phyloP scores from a whole-genome alignment of 306 rosid species.

The Dalbergia cochinchinensis region DNA sequence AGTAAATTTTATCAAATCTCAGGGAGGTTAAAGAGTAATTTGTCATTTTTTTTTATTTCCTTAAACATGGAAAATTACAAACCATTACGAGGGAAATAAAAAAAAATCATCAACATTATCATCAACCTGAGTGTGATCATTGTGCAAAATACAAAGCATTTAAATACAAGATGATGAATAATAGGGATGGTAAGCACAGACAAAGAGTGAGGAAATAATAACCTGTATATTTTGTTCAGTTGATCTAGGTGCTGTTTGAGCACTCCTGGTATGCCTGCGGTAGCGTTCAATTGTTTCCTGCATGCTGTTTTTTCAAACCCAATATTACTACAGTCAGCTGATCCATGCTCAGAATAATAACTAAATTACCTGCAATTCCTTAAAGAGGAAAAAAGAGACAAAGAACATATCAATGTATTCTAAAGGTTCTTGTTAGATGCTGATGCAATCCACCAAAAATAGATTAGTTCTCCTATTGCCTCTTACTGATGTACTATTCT shows the following conservation, averaged over 20 bases:
- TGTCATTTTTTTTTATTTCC: no score
- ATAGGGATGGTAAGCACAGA: background rate
- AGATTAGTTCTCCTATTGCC: no score
- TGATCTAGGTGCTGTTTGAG: constrained; percentile 51
- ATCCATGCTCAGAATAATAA: background rate
- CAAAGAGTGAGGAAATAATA: background rate
- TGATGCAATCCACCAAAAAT: no score
- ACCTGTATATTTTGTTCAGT: constrained; percentile 73
- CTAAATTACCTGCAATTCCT: background rate
- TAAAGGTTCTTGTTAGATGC: no score
- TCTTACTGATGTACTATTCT: no score
- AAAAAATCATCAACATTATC: background rate
- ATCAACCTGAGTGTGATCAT: background rate
- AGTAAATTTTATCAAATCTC: no score
- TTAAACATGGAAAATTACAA: no score
- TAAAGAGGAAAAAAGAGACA: background rate
- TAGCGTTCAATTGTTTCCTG: constrained; percentile 83
- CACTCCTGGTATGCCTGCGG: constrained; percentile 57
- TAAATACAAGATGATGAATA: background rate
- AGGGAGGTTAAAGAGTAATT: no score
- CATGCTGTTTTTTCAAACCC: constrained; percentile 59
- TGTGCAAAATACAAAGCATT: no score
- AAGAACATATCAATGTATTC: no score
- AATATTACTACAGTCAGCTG: background rate
- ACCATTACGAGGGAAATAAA: background rate